Base-by-base conservation (phyloP, 2,329 filamentous ascomycete species). In the Fusarium sp. region DNA sequence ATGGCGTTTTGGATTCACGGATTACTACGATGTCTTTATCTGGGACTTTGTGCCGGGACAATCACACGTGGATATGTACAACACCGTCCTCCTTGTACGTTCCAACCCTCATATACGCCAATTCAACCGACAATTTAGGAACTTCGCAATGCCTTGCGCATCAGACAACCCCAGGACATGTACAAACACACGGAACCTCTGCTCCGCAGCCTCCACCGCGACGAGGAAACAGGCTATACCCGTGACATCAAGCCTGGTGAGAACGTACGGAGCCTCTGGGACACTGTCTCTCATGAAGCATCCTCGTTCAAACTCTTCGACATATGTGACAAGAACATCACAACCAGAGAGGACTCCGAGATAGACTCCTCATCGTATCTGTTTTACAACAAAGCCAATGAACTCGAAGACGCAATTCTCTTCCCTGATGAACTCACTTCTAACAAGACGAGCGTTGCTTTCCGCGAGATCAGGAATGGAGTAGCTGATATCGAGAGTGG, bases 1-100 rank as follows among this genome's bases (percentile, higher is more conserved):
- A 53, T 78, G 73, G 76, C 70, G 71, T 1, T 76, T 77, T 42
- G 64, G 70, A 4, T 78, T 78, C 29, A 42, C 74, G 3, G 75
- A 78, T 45, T 77, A 76, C 27, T 77, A 77, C 22, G 75, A 78
- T 42, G 61, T 78, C 22, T 77, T 64, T 24, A 72, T 78, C 30
- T 78, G 75, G 75, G 72, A 75, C 25, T 75, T 78, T 58, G 69
- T 64, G 0, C 75, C 76, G 15, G 58, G 67, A 5, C 53, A 75
- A 5, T 22, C 63, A 3, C 40, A 50, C 1, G 57, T 68, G 25
- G 46, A 61, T 1, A 45, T 70, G 29, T 77, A 74, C 32, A 77
- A 76, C 38, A 43, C 56, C 2, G 43, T 72, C 1, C 50, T 76
- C 5, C 49, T 57, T 20, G 75, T 74, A 49, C 7, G 62, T 56